phyloP scores from a whole-genome alignment of 257 asterid species.

The Parsonsia alboflavescens region DNA sequence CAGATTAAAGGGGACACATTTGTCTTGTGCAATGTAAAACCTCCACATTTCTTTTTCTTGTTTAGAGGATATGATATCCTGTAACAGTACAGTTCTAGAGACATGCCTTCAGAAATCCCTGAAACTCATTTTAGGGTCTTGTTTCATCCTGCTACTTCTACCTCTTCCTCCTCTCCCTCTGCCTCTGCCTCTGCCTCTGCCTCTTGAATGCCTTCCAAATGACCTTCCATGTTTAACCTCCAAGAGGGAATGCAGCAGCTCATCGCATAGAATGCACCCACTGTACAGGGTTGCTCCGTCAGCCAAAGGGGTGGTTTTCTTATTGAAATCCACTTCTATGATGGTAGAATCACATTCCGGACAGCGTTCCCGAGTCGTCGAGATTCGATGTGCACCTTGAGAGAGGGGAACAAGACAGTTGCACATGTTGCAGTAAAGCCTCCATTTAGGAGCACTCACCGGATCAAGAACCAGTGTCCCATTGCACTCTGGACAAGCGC shows the following conservation, averaged over 20 bases:
- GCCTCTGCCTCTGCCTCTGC: constrained; percentile 65
- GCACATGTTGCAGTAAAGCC: constrained; percentile 82
- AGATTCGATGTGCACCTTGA: constrained; percentile 81
- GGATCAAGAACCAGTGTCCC: constrained; percentile 91
- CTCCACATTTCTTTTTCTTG: background rate
- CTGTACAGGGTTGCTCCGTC: constrained; percentile 66
- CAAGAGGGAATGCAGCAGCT: constrained; percentile 70
- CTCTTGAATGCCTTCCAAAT: constrained; percentile 38
- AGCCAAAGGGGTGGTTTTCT: constrained; percentile 78
- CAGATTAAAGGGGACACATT: background rate
- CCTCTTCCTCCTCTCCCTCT: constrained; percentile 62
- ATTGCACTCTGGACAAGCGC: constrained; percentile 91
- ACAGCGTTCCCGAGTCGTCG: constrained; percentile 64
- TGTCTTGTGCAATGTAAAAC: no score
- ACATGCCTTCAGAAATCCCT: constrained; percentile 52
- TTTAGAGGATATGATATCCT: background rate
- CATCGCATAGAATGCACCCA: constrained; percentile 88
- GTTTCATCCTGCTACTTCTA: constrained; percentile 40
- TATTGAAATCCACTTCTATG: constrained; percentile 82
- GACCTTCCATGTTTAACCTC: constrained; percentile 86
- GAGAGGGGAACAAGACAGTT: constrained; percentile 82
- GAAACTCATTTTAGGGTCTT: constrained; percentile 92
- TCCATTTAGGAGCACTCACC: constrained; percentile 85
- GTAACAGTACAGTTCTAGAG: background rate
- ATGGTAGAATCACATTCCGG: constrained; percentile 79